A percentile compares a stretch with the other conserved stretches of the same genome.
phyloP scores from a whole-genome alignment of 208 protist genomes.

The Trypanosoma avium region DNA sequence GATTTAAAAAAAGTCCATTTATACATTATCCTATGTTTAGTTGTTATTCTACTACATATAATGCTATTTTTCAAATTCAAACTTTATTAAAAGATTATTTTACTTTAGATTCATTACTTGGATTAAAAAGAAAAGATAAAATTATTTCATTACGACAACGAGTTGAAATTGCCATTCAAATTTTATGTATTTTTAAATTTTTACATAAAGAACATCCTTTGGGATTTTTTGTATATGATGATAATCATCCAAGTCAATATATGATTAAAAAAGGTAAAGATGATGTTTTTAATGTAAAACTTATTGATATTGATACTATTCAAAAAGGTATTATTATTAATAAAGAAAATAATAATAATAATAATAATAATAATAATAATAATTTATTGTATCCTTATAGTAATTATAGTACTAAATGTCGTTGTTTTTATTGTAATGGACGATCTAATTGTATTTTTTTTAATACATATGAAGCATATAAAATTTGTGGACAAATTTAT shows the following conservation, averaged over 20 bases:
- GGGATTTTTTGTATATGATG: conserved; percentile 21
- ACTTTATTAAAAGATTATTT: not conserved
- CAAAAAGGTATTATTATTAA: too few species aligned
- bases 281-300: conserved; percentile 5
- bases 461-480: conserved; percentile 22
- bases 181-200: conserved; percentile 20
- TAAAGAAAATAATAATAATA: too few species aligned
- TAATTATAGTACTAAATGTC: conserved; percentile 10
- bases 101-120: not conserved
- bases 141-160: not conserved
- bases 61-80: conserved; percentile 25
- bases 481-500: conserved; percentile 12
- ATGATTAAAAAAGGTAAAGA: conserved; percentile 2
- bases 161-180: conserved; percentile 21
- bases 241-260: conserved; percentile 21
- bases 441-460: conserved; percentile 24
- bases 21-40: conserved; percentile 25
- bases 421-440: conserved; percentile 19
- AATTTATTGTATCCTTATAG: conserved; percentile 7
- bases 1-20: not conserved
- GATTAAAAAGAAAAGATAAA: too few species aligned
- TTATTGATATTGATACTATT: conserved; percentile 30
- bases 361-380: too few species aligned
- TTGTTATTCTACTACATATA: conserved; percentile 16
- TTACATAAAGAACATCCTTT: conserved; percentile 12